These are phyloP conservation scores for Colletotrichum sp. DNA, from an alignment of 2,329 filamentous ascomycete genomes.

Conservation along the genomic window DNA sequence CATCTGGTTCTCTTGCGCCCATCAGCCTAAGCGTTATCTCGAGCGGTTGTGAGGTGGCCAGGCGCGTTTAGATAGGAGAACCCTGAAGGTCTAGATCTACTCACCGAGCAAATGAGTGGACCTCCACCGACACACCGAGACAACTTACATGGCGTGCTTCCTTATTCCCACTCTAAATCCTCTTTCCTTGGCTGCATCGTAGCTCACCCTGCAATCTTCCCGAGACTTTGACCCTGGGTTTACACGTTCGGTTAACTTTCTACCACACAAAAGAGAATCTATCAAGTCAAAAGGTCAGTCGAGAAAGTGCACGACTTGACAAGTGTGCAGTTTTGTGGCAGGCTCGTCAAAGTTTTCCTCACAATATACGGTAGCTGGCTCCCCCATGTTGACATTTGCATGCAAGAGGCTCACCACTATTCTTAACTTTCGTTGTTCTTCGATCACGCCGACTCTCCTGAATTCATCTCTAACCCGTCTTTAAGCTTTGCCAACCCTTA, in stretches of 20 bases:
- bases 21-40: neutral
- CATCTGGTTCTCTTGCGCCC: neutral
- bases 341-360: neutral
- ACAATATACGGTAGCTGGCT: neutral
- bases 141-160: neutral
- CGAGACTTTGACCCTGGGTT: neutral
- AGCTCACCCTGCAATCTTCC: neutral
- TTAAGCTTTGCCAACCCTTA: neutral
- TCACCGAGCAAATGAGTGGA: neutral
- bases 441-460: neutral
- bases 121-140: neutral
- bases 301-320: neutral
- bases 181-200: neutral
- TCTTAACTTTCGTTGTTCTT: neutral
- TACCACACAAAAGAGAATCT: neutral
- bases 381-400: neutral
- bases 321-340: neutral
- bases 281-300: fast-evolving
- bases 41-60: neutral
- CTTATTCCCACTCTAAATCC: neutral
- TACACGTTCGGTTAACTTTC: neutral
- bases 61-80: neutral
- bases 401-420: neutral
- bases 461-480: neutral
- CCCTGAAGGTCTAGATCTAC: neutral